A percentile compares a stretch with the other conserved stretches of the same genome.
Conservation (phyloP, 1,284 basidiomycete genomes). For the Leccinum variabile region DNA sequence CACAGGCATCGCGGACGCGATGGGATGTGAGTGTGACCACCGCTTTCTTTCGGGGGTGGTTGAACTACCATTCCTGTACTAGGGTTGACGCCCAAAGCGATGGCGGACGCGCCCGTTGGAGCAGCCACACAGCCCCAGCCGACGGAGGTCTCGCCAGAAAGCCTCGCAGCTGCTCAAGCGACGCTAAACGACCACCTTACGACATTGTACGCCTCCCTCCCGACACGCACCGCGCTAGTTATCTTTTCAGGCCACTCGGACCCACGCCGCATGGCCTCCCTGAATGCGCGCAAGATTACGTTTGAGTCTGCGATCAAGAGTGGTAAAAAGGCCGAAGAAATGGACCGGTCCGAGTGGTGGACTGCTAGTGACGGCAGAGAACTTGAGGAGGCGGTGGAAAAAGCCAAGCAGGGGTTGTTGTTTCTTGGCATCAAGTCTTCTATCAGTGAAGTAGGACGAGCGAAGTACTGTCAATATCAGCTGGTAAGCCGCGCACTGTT, state of each 20-base stretch:
- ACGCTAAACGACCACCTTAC: constrained; percentile 62
- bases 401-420: constrained; percentile 76
- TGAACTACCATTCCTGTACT: not conserved
- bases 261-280: constrained; percentile 71
- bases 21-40: constrained; percentile 66
- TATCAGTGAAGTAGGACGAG: constrained; percentile 67
- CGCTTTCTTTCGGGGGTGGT: not conserved
- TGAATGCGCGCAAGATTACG: constrained; percentile 65
- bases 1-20: constrained; percentile 69
- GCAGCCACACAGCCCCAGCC: constrained; percentile 12
- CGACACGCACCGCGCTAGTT: constrained; percentile 76
- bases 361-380: constrained; percentile 71
- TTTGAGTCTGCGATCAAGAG: constrained; percentile 73
- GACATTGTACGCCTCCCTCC: constrained; percentile 66
- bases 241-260: constrained; percentile 87
- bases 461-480: constrained; percentile 59
- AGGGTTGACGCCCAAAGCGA: constrained; percentile 61
- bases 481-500: constrained; percentile 45
- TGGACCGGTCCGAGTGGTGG: constrained; percentile 59
- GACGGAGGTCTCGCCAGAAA: constrained; percentile 38
- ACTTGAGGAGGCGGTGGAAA: constrained; percentile 76
- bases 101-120: constrained; percentile 39
- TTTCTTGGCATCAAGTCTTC: constrained; percentile 73
- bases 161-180: constrained; percentile 40
- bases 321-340: constrained; percentile 36